Base-by-base conservation (phyloP, 1,139 yeast genomes). In the Kodamaea sp. region DNA sequence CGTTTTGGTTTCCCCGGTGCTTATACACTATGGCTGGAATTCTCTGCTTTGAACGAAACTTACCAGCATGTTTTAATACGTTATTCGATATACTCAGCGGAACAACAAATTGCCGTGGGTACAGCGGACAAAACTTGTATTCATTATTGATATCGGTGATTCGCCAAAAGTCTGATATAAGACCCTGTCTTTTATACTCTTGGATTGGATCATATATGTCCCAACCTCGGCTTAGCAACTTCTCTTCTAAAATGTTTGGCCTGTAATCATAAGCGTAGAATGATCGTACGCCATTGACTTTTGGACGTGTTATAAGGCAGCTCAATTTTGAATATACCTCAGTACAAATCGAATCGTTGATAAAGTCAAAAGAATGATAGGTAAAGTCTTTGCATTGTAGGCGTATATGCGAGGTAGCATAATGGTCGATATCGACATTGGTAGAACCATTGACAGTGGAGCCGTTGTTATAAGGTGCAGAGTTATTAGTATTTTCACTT, bases 321-420 rank as follows among this genome's bases (percentile, higher is more conserved):
- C 85, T 74, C 39, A 92, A 67, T 41, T 85, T 79, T 31, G 81
- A 84, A 55, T 74, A 88, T 2, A 83, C 95, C 42, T 84, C 94
- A 26, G 65, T 65, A 41, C 95, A 84, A 24, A 76, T 71, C 10
- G 63, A 52, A 37, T 81, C 82, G 50, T 75, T 73, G 25, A 59
- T 59, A 57, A 92, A 86, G 55, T 86, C 92, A 53, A 92, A 73
- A 15, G 95, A 80, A 40, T 89, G 69, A 52, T 78, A 85, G n/a
- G 92, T 84, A 60, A 88, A 92, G 58, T 92, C 97, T 47, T 88
- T 81, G 55, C 97, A 87, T 33, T 81, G 76, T 9, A 92, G 60
- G 35, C 95, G 75, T 36, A 92, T 67, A 45, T 67, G 74, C 36
- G 73, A 77, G 32, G 73, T 76, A 45, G 76, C 67, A 61, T 63